phyloP scores from a whole-genome alignment of 2,329 filamentous ascomycete genomes.

The Apiospora aurea region DNA sequence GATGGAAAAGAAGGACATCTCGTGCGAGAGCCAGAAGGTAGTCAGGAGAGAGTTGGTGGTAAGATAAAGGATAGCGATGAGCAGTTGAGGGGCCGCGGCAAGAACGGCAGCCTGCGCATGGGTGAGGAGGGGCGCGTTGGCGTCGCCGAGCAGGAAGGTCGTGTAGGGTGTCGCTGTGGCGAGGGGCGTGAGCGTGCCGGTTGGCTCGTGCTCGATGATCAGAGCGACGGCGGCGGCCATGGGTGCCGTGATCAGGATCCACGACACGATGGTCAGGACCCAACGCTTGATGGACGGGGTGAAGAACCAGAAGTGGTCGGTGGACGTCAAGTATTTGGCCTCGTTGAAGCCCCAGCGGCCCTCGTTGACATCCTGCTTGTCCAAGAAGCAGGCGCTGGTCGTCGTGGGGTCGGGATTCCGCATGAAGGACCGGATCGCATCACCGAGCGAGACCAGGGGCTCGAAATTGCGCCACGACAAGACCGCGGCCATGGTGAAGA shows the following conservation, averaged over 20 bases:
- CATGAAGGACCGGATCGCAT: slow-evolving; percentile 59
- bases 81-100: slow-evolving; percentile 56
- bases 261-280: slow-evolving; percentile 48
- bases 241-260: slow-evolving; percentile 47
- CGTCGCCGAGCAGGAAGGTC: slow-evolving; percentile 39
- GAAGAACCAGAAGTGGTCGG: slow-evolving; percentile 53
- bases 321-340: slow-evolving; percentile 51
- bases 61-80: slow-evolving; percentile 56
- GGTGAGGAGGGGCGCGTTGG: slow-evolving; percentile 29
- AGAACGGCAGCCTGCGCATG: slow-evolving; percentile 44
- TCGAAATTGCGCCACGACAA: slow-evolving; percentile 43
- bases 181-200: slow-evolving; percentile 47
- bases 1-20: slow-evolving; percentile 53
- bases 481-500: slow-evolving; percentile 39
- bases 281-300: slow-evolving; percentile 52
- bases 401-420: slow-evolving; percentile 49
- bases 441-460: slow-evolving; percentile 58
- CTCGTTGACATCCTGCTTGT: slow-evolving; percentile 52
- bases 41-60: slow-evolving; percentile 55
- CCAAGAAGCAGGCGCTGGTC: slow-evolving; percentile 52
- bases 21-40: slow-evolving; percentile 57
- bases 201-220: slow-evolving; percentile 39
- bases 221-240: slow-evolving; percentile 49
- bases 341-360: slow-evolving; percentile 53
- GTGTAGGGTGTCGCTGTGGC: slow-evolving; percentile 46